A percentile compares a stretch with the other conserved stretches of the same genome.
These are phyloP conservation scores for Leccinum angustisporum DNA, from an alignment of 1,284 basidiomycete species.

Conservation along the genomic window DNA sequence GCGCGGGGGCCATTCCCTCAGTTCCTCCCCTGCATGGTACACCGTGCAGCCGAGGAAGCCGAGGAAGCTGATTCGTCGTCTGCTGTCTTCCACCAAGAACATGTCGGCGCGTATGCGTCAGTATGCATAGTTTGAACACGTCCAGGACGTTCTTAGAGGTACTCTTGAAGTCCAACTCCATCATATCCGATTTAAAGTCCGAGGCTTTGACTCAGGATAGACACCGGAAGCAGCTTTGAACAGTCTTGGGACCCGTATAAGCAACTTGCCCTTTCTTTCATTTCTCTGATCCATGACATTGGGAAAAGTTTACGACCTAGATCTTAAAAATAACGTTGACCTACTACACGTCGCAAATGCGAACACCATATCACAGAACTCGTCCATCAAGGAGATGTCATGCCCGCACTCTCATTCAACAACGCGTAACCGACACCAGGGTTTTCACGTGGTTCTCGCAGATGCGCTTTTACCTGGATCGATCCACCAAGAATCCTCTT, in stretches of 20 bases:
- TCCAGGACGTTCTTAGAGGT: slow-evolving; percentile 88
- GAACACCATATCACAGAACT: slow-evolving; percentile 99
- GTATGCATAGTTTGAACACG: slow-evolving; percentile 98
- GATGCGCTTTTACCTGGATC: slow-evolving; percentile 96
- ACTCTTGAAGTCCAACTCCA: slow-evolving; percentile 85
- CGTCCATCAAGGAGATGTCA: slow-evolving; percentile 96
- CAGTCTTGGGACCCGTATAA: slow-evolving; percentile 67
- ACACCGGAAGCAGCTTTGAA: slow-evolving; percentile 98
- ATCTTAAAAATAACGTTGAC: slow-evolving; percentile 82
- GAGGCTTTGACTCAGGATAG: slow-evolving; percentile 97
- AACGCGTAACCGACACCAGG: slow-evolving; percentile 63
- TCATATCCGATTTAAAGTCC: slow-evolving; percentile 92
- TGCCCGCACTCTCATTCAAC: slow-evolving; percentile 71
- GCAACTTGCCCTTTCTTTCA: slow-evolving; percentile 30
- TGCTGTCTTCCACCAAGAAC: slow-evolving; percentile 90
- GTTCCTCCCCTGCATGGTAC: too few species aligned
- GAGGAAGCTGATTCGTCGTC: slow-evolving; percentile 82
- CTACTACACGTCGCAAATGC: slow-evolving; percentile 93
- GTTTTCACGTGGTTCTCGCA: slow-evolving; percentile 95
- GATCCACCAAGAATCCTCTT: slow-evolving; percentile 68
- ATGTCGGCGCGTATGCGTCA: slow-evolving; percentile 99
- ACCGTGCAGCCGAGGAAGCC: slow-evolving; percentile 93
- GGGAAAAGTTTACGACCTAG: slow-evolving; percentile 96
- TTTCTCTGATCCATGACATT: slow-evolving; percentile 67
- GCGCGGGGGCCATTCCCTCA: too few species aligned